Percentiles rank a stretch among this genome's conserved stretches.
Evolutionary conservation across 75 land plant species (phyloP).

Genomic region (Picea sitchensis): DNA sequence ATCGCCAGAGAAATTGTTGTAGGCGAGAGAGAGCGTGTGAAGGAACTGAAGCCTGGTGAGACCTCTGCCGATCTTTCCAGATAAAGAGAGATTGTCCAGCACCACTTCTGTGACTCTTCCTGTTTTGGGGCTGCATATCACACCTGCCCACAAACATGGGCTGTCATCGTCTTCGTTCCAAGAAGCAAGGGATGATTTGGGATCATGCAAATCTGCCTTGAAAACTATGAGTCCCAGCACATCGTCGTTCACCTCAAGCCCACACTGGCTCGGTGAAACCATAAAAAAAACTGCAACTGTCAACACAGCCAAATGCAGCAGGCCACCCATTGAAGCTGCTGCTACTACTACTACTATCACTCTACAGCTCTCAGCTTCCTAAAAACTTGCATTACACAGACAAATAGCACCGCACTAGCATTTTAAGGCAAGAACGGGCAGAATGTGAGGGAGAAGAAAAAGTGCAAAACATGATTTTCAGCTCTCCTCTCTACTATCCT

Average conservation of each 20-base stretch:
- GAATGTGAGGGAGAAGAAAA: no score
- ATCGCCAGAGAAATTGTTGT: constrained; percentile 60
- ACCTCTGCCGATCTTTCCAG: constrained; percentile 72
- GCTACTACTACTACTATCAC: no score
- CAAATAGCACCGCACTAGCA: no score
- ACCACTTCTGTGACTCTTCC: constrained; percentile 51
- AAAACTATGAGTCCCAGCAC: constrained; percentile 83
- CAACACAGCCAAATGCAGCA: no score
- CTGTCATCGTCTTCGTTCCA: constrained; percentile 81
- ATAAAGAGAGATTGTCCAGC: constrained; percentile 60
- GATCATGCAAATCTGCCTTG: constrained; percentile 79
- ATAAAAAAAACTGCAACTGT: no score
- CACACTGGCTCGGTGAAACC: no score
- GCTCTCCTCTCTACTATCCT: no score
- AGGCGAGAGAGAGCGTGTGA: constrained; percentile 42
- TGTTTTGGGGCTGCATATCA: constrained; percentile 49
- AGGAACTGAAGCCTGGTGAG: constrained; percentile 60
- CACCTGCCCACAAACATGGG: constrained; percentile 79
- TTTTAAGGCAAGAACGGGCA: no score
- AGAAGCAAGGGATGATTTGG: constrained; percentile 39
- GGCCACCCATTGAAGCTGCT: no score
- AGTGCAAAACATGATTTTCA: no score
- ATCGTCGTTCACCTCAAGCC: constrained; percentile 62
- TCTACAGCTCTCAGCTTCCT: no score
- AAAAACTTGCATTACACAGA: no score